Percentiles rank a stretch among this genome's conserved stretches.
phyloP scores from a whole-genome alignment of 1,139 yeast genomes.

The Candida frijolesensis region DNA sequence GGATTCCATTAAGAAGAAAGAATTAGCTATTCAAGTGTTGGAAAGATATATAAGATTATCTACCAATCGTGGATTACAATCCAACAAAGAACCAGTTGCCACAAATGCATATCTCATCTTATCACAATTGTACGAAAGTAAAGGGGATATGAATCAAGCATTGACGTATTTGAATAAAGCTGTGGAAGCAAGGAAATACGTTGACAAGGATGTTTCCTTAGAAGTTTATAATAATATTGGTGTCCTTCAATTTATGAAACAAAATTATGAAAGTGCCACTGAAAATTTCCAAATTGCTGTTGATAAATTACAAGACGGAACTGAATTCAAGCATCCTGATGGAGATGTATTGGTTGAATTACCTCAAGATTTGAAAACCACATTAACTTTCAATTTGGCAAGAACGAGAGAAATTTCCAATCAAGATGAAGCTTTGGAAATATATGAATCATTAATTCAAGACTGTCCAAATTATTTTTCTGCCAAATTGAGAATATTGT shows the following conservation, averaged over 20 bases:
- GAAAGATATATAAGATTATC: conserved; percentile 74
- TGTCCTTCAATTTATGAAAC: conserved; percentile 73
- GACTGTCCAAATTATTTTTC: conserved; percentile 73
- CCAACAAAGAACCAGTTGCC: conserved; percentile 62
- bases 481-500: conserved; percentile 72
- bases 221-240: conserved; percentile 84
- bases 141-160: conserved; percentile 58
- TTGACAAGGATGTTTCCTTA: conserved; percentile 55
- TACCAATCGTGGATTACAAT: conserved; percentile 41
- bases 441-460: conserved; percentile 58
- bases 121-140: conserved; percentile 65
- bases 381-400: conserved; percentile 64
- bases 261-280: conserved; percentile 49
- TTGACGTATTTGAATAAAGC: conserved; percentile 60
- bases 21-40: conserved; percentile 63
- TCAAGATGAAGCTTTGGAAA: conserved; percentile 45
- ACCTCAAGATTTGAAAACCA: conserved; percentile 38
- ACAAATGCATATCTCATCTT: conserved; percentile 70
- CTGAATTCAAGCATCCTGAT: conserved; percentile 25
- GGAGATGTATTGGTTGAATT: conserved; percentile 30
- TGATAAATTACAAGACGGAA: conserved; percentile 20
- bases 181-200: conserved; percentile 50
- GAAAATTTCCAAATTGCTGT: conserved; percentile 54
- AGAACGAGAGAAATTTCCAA: conserved; percentile 57
- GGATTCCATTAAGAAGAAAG: conserved; percentile 35